phyloP scores from a whole-genome alignment of 305 asterid species.

The Fraxinus dipetala region DNA sequence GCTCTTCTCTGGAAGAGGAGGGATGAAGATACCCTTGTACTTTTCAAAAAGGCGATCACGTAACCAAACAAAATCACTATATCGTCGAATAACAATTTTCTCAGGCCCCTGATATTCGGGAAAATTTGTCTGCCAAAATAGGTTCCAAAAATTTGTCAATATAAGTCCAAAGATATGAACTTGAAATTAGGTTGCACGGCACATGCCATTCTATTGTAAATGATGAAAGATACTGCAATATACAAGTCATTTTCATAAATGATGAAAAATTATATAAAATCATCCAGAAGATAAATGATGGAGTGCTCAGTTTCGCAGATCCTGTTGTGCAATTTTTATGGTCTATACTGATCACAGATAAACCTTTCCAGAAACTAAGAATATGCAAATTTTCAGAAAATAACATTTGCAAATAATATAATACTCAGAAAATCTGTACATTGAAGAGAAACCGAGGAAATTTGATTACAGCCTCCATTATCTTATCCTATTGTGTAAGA shows the following conservation, averaged over 20 bases:
- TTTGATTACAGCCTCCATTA: background rate
- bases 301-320: background rate
- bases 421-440: background rate
- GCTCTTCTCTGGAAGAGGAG: conserved; percentile 99
- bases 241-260: conserved; percentile 7
- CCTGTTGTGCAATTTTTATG: background rate
- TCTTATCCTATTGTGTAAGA: background rate
- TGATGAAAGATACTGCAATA: conserved; percentile 13
- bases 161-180: background rate
- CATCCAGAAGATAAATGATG: background rate
- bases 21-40: conserved; percentile 90
- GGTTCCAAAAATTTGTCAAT: conserved; percentile 7
- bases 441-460: background rate
- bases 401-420: background rate
- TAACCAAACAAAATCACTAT: conserved; percentile 93
- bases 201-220: conserved; percentile 2
- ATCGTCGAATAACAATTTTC: conserved; percentile 93
- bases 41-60: conserved; percentile 89
- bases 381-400: background rate
- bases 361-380: background rate
- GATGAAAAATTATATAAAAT: conserved; percentile 3
- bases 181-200: background rate
- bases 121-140: conserved; percentile 68
- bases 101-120: conserved; percentile 83
- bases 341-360: background rate